These are phyloP conservation scores for Eimeria praecox DNA, from an alignment of 169 alveolate genomes.

Conservation along the genomic window DNA sequence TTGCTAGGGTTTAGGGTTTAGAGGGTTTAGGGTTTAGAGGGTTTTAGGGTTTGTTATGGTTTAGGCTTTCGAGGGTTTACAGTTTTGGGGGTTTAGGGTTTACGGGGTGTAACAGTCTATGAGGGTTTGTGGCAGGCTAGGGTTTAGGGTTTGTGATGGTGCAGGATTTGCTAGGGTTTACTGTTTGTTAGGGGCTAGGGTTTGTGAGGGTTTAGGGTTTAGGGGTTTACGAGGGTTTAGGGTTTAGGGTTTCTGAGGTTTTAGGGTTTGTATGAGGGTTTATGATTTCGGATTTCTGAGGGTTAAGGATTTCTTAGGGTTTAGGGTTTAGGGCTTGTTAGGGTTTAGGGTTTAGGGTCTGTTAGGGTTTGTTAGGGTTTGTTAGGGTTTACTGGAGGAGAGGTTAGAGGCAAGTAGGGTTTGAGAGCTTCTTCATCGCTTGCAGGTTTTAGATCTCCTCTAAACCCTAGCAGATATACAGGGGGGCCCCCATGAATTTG, in stretches of 20 bases:
- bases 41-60: not conserved
- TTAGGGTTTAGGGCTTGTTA: not conserved
- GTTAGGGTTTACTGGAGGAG: constrained; percentile 24
- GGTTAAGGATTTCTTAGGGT: not conserved
- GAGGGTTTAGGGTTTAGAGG: not conserved
- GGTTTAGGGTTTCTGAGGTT: not conserved
- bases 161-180: constrained; percentile 8
- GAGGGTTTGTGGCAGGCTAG: not conserved
- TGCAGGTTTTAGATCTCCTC: not conserved
- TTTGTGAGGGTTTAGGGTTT: not conserved
- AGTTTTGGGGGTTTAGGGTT: not conserved
- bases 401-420: not conserved
- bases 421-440: not conserved
- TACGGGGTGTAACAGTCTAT: too few relatives aligned
- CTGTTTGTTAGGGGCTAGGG: not conserved
- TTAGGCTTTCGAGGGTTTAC: not conserved
- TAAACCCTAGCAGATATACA: not conserved
- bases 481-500: constrained; percentile 75
- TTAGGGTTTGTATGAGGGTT: not conserved
- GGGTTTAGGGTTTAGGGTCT: not conserved
- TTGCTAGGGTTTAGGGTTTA: not conserved
- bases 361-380: not conserved
- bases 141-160: not conserved
- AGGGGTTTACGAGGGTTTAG: not conserved
- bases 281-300: not conserved